Percentiles rank a stretch among this genome's conserved stretches.
Conservation (phyloP, 1,139 yeast species). For the Protomyces gravidus region DNA sequence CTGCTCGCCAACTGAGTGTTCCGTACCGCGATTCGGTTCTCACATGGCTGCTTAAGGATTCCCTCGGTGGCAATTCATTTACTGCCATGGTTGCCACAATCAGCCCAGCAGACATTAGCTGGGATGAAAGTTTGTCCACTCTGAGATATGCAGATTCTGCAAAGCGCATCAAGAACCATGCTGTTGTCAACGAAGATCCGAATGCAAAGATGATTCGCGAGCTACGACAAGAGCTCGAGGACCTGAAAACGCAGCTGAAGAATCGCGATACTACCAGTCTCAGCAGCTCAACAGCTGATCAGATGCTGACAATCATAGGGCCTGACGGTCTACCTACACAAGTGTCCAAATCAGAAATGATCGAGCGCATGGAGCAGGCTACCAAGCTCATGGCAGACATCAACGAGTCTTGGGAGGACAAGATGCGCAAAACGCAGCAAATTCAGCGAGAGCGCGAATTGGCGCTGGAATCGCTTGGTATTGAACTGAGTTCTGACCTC, state of each 20-base stretch:
- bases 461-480: constrained; percentile 38
- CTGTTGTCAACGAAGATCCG: constrained; percentile 37
- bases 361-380: constrained; percentile 36
- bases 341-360: constrained; percentile 34
- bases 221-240: constrained; percentile 37
- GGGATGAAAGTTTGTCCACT: constrained; percentile 70
- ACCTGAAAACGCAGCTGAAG: constrained; percentile 33
- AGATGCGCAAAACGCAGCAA: constrained; percentile 35
- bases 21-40: constrained; percentile 71
- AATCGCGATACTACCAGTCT: background rate
- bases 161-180: constrained; percentile 53
- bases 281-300: constrained; percentile 6
- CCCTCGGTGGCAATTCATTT: constrained; percentile 68
- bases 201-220: constrained; percentile 38
- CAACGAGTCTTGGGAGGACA: constrained; percentile 39
- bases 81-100: constrained; percentile 73
- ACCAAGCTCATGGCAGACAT: constrained; percentile 37
- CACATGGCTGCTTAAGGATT: constrained; percentile 69
- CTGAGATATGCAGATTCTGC: constrained; percentile 72
- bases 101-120: constrained; percentile 57
- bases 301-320: constrained; percentile 26
- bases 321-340: constrained; percentile 32
- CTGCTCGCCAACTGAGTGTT: constrained; percentile 40
- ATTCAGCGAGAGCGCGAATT: constrained; percentile 37
- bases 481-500: constrained; percentile 35